These are phyloP conservation scores for Pleurozium schreberi DNA, from an alignment of 225 moss, liverwort and hornwort species.

Conservation along the genomic window DNA sequence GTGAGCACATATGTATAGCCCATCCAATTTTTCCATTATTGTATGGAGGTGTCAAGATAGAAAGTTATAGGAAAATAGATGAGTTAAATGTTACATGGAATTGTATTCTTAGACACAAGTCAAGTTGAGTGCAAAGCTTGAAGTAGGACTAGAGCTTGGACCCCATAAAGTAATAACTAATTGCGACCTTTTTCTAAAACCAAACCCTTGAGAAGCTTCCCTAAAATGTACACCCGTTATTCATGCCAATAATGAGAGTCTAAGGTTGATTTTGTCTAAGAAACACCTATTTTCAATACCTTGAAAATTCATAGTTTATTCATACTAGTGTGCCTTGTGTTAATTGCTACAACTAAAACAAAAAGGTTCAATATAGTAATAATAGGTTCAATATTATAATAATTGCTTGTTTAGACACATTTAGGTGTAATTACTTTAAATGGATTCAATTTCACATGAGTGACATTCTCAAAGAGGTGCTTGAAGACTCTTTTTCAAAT, in stretches of 20 bases:
- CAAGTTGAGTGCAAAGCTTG: background rate
- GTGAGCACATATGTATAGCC: background rate
- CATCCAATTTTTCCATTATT: background rate
- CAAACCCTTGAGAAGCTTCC: accelerated
- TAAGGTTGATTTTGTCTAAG: background rate
- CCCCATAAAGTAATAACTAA: background rate
- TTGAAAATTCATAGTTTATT: too few relatives aligned
- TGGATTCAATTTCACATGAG: background rate
- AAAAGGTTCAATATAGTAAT: background rate
- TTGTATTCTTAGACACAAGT: background rate
- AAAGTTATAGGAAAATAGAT: background rate
- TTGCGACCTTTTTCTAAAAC: background rate
- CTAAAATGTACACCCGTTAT: background rate
- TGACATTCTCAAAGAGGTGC: background rate
- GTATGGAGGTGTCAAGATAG: background rate
- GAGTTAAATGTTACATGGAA: background rate
- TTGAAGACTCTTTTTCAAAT: background rate
- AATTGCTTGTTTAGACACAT: background rate
- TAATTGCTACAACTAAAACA: too few relatives aligned
- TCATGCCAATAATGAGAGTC: background rate
- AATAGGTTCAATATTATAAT: background rate
- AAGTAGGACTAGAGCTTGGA: too few relatives aligned
- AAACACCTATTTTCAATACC: too few relatives aligned
- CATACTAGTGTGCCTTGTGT: too few relatives aligned
- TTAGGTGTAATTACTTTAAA: background rate